Evolutionary conservation across 331 rosid genomes (phyloP).

Genomic region (Erythrophleum ivorense): DNA sequence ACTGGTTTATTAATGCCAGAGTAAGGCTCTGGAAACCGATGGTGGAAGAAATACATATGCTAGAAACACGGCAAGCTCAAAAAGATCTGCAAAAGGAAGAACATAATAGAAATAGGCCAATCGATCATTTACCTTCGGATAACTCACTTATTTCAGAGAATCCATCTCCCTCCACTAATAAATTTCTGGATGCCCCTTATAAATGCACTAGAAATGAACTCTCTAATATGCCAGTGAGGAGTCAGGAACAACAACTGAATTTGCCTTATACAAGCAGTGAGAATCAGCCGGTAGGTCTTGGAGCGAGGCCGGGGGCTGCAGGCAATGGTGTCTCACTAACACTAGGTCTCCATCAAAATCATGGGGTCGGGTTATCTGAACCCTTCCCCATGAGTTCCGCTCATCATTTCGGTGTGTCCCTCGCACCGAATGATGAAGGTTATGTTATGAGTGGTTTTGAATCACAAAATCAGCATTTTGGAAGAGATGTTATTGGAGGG

Average conservation of each 20-base stretch:
- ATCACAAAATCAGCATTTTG: constrained; percentile 77
- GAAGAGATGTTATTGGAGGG: constrained; percentile 69
- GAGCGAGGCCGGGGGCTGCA: constrained; percentile 20
- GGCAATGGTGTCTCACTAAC: constrained; percentile 74
- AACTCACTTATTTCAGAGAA: constrained; percentile 44
- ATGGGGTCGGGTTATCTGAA: constrained; percentile 67
- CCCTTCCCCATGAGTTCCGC: constrained; percentile 72
- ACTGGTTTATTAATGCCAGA: constrained; percentile 99
- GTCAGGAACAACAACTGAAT: constrained; percentile 42
- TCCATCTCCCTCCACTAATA: constrained; percentile 53
- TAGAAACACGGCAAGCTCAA: constrained; percentile 75
- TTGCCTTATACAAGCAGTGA: constrained; percentile 40
- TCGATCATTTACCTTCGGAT: constrained; percentile 40
- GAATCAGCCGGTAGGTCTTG: constrained; percentile 57
- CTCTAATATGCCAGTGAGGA: constrained; percentile 39
- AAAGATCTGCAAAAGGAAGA: constrained; percentile 58
- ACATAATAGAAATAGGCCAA: constrained; percentile 36
- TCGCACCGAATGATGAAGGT: constrained; percentile 57
- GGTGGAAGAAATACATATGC: constrained; percentile 96
- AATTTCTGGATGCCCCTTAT: constrained; percentile 46
- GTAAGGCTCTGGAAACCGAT: constrained; percentile 98
- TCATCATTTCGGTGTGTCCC: constrained; percentile 69
- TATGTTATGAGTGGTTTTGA: constrained; percentile 73
- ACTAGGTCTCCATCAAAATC: constrained; percentile 91
- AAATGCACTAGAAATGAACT: constrained; percentile 60